A percentile compares a stretch with the other conserved stretches of the same genome.
phyloP scores from a whole-genome alignment of 768 basidiomycete species.

The Hebeloma cylindrosporum region DNA sequence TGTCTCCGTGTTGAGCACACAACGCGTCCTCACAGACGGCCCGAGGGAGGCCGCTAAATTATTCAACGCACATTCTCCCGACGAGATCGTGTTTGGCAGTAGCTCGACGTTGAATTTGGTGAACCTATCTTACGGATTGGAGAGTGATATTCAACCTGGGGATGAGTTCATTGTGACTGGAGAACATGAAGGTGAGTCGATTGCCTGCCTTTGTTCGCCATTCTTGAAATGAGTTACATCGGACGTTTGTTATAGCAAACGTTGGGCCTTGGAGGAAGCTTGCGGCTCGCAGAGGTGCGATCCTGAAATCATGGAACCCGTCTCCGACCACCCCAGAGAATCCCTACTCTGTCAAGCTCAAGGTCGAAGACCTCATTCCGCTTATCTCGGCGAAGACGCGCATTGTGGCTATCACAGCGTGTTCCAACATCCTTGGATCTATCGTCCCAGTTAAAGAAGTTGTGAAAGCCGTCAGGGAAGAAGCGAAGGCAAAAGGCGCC shows the following conservation, averaged over 20 bases:
- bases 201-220: constrained; percentile 1
- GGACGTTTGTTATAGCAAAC: constrained; percentile 54
- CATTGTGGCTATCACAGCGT: constrained; percentile 70
- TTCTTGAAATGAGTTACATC: background rate
- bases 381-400: constrained; percentile 67
- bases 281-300: constrained; percentile 53
- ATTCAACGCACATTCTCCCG: constrained; percentile 58
- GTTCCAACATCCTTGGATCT: constrained; percentile 74
- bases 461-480: constrained; percentile 48
- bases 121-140: constrained; percentile 65
- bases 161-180: constrained; percentile 80
- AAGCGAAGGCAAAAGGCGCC: constrained; percentile 52
- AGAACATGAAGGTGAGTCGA: constrained; percentile 68
- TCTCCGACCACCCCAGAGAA: constrained; percentile 51
- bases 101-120: constrained; percentile 70
- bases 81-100: constrained; percentile 66
- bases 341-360: constrained; percentile 62
- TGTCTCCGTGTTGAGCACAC: constrained; percentile 50
- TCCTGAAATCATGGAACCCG: constrained; percentile 60
- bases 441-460: constrained; percentile 60
- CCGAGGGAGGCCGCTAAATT: constrained; percentile 53
- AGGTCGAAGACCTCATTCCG: constrained; percentile 55
- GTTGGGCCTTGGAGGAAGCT: constrained; percentile 76
- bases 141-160: constrained; percentile 48
- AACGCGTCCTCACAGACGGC: constrained; percentile 48